A percentile compares a stretch with the other conserved stretches of the same genome.
Conservation (phyloP, 768 basidiomycete species). For the Termitomyces sp. region DNA sequence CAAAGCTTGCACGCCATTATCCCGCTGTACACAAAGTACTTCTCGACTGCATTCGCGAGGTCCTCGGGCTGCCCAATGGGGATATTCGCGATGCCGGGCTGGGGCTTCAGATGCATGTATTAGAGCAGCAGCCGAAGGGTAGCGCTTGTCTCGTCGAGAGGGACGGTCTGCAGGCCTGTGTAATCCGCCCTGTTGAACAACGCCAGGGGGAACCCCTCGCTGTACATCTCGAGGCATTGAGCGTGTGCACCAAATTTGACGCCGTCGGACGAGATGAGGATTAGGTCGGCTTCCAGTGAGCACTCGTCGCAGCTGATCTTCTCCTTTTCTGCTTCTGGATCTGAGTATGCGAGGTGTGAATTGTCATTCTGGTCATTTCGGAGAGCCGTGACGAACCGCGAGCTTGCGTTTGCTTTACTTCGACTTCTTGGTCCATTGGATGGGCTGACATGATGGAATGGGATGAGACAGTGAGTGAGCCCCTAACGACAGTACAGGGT, state of each 20-base stretch:
- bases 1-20: conserved; percentile 5
- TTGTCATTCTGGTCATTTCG: too few species aligned
- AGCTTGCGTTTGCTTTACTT: too few species aligned
- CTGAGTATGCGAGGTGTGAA: too few species aligned
- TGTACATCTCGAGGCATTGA: conserved; percentile 2
- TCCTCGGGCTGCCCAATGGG: not conserved
- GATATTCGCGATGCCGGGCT: conserved; percentile 1
- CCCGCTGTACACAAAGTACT: conserved; percentile 6
- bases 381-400: too few species aligned
- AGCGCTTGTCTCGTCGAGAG: not conserved
- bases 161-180: not conserved
- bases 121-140: not conserved
- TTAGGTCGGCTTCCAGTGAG: not conserved
- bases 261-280: conserved; percentile 6
- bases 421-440: too few species aligned
- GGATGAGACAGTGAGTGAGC: not conserved
- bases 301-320: not conserved
- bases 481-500: too few species aligned
- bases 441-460: not conserved
- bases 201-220: conserved; percentile 4
- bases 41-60: conserved; percentile 7
- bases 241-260: conserved; percentile 1
- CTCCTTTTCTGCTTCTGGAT: not conserved
- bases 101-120: not conserved
- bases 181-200: not conserved